Percentiles rank a stretch among this genome's conserved stretches.
Evolutionary conservation across 2,329 filamentous ascomycete species (phyloP).

Genomic region (Nigrograna mackinnonii): DNA sequence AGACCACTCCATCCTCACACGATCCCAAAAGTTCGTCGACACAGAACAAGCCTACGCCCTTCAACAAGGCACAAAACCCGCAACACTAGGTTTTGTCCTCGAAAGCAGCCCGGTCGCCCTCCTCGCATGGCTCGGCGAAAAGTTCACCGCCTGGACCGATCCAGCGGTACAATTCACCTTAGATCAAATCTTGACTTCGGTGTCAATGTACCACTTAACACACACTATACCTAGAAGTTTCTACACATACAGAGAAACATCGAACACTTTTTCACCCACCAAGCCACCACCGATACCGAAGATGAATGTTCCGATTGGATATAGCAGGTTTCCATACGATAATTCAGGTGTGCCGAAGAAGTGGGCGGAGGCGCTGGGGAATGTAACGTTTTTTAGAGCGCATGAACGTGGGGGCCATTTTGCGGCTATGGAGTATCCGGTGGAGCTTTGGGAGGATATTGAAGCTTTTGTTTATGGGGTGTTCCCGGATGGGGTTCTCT

Average conservation of each 20-base stretch:
- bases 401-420: conserved; percentile 56
- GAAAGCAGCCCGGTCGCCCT: conserved; percentile 55
- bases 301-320: conserved; percentile 50
- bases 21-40: not conserved
- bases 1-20: not conserved
- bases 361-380: conserved; percentile 38
- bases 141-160: conserved; percentile 33
- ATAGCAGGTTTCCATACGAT: conserved; percentile 49
- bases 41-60: conserved; percentile 34
- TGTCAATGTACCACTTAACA: not conserved
- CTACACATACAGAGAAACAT: not conserved
- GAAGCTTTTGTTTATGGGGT: conserved; percentile 46
- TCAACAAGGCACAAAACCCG: conserved; percentile 55
- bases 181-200: not conserved
- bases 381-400: conserved; percentile 33
- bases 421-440: conserved; percentile 51
- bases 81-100: conserved; percentile 57
- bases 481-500: too few relatives aligned
- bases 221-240: not conserved
- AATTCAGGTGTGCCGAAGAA: conserved; percentile 35
- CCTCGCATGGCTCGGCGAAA: conserved; percentile 60
- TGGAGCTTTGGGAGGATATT: conserved; percentile 47
- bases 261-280: too few relatives aligned
- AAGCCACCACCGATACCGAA: too few relatives aligned
- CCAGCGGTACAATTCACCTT: not conserved